phyloP scores from a whole-genome alignment of 257 asterid species.

The Solanum tacnaense region DNA sequence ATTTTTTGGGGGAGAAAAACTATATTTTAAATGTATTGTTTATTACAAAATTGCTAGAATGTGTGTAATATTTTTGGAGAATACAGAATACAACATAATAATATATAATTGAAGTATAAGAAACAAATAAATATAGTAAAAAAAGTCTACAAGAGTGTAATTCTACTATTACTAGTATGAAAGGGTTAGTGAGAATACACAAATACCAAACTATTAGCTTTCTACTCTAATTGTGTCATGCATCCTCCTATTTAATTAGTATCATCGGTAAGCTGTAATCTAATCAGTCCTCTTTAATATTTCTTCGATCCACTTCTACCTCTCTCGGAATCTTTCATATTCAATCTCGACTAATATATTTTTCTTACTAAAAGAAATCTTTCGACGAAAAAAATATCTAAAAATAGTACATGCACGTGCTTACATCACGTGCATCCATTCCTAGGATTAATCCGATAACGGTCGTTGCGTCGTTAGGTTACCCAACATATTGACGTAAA shows the following conservation, averaged over 20 bases:
- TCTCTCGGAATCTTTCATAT: not conserved
- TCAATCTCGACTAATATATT: not conserved
- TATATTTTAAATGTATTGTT: no score
- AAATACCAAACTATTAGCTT: not conserved
- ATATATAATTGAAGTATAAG: not conserved
- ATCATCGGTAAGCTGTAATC: not conserved
- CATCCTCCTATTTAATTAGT: not conserved
- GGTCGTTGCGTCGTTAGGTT: constrained; percentile 11
- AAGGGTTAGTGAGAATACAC: not conserved
- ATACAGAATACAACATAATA: not conserved
- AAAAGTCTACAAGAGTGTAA: not conserved
- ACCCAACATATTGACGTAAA: constrained; percentile 25
- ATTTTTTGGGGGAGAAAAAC: no score
- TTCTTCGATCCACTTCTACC: accelerated
- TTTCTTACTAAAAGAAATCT: not conserved
- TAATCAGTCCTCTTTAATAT: no score
- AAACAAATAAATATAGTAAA: not conserved
- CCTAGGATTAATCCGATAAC: not conserved
- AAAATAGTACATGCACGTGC: constrained; percentile 9
- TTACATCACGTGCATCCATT: constrained; percentile 19
- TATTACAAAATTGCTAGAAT: no score
- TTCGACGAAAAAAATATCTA: not conserved
- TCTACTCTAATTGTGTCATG: not conserved
- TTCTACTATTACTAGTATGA: not conserved
- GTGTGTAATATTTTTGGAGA: no score